Base-by-base conservation (phyloP, 2,329 filamentous ascomycete genomes). In the Microsporum audouinii region DNA sequence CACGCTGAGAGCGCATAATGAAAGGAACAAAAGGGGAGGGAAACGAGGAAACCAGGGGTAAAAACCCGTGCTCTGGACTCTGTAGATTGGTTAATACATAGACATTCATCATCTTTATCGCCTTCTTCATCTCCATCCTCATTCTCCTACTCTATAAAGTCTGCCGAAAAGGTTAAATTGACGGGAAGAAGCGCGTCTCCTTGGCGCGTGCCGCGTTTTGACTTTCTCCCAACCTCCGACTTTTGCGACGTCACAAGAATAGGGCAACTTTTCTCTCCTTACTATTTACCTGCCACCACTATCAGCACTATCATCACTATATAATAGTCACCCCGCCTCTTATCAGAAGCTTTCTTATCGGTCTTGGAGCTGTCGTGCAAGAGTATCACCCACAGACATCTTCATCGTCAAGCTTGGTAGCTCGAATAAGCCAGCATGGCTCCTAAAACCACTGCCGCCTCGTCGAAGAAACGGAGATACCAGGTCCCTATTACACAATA, bases 21-120 rank as follows among this genome's bases (percentile, higher is more conserved):
- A 91, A 61, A 82, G 91, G 72, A 85, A 85, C 71, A 95, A 95
- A 78, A 85, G 85, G 63, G 92, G 91, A 59, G 92, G 92, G 5
- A 85, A 86, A 73, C 84, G 89, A 70, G 85, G 87, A 60, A 96
- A 96, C 73, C 77, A 57, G 47, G 59, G 53, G 49, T 58, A 41
- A 23, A 57, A 5, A 38, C 7, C 31, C 55, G 2, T 38, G 33
- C 29, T 39, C 33, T 56, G 34, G n/a, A 17, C 5, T n/a, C 53
- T 36, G 8, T 56, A 56, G 34, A 56, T 39, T 57, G 31, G 55
- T 56, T 55, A 36, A 55, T 36, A 38, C 31, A 55, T 7, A 36
- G 5, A 34, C n/a, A 23, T 47, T 5, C 51, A n/a, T 34, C 31
- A 17, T 12, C 8, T 29, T 55, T 55, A 33, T 55, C 31, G 17